Base-by-base conservation (phyloP, 495 filamentous ascomycete genomes). In the Pseudomonodictys pantanalensis region DNA sequence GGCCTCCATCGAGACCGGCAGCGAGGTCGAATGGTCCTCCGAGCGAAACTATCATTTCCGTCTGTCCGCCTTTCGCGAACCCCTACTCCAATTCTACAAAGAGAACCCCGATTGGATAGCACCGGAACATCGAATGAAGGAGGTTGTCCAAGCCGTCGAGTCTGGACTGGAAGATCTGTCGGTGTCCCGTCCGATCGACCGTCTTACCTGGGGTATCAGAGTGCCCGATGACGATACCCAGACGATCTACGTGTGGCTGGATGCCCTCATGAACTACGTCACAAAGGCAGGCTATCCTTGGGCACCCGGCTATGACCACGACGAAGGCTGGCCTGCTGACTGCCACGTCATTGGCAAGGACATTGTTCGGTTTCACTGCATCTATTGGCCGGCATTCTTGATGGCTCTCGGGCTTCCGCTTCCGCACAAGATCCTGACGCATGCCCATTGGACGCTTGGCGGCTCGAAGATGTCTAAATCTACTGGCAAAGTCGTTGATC, bases 241-340 rank as follows among this genome's bases (percentile, higher is more conserved):
- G 73, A 97, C 92, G 2, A 92, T 98, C 60, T 98, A 97, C 69
- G 95, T 97, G 32, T 98, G 93, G 93, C 79, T 98, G 3, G 95
- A 97, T 74, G 93, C 93, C 3, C 79, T 98, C 23, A 80, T 97
- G 62, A 97, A 97, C 72, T 97, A 98, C 67, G 73, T 95, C 64
- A 95, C 91, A 28, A 87, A 83, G 56, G 83, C 89, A 15, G 89
- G 91, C 17, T 97, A 95, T 68, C 92, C 93, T 0, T 89, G 86
- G 73, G 62, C 76, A 0, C 88, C 90, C 1, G 86, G 84, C 11
- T 67, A 79, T 42, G 86, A 86, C 28, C 55, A 70, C 3, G 71
- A 71, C 1, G 77, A 78, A 15, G 87, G 86, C 22, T 98, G 95
- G 95, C 95, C 93, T 29, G 92, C 88, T 17, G 86, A 98, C 72